phyloP scores from a whole-genome alignment of 2,329 filamentous ascomycete genomes.

The Hypocreales sp. region DNA sequence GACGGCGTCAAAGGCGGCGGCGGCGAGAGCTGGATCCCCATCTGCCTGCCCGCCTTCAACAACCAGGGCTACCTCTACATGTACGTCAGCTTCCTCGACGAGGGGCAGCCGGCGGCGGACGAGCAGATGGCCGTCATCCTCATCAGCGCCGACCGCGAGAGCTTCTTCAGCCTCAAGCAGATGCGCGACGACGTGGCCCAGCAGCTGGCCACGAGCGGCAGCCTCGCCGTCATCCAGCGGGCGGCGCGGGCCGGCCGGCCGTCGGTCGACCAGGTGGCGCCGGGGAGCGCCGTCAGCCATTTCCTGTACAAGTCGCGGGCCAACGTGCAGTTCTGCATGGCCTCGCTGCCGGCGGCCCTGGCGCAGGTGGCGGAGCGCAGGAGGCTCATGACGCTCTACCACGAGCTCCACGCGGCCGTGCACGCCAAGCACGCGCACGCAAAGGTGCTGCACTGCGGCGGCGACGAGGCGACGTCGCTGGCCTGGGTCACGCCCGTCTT shows the following conservation, averaged over 20 bases:
- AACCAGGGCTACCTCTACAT: conserved; percentile 95
- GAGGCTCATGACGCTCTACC: conserved; percentile 71
- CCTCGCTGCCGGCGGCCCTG: conserved; percentile 60
- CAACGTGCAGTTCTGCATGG: conserved; percentile 94
- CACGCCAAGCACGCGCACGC: conserved; percentile 73
- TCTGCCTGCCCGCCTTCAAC: conserved; percentile 94
- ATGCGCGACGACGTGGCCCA: conserved; percentile 48
- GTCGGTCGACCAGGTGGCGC: conserved; percentile 57
- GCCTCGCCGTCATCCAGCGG: conserved; percentile 56
- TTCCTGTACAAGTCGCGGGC: conserved; percentile 91
- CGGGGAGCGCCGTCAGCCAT: conserved; percentile 68
- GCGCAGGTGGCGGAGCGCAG: conserved; percentile 39
- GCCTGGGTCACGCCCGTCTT: conserved; percentile 87
- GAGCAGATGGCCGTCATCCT: conserved; percentile 83
- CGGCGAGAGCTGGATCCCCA: conserved; percentile 93
- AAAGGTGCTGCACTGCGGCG: conserved; percentile 71
- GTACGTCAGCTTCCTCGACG: conserved; percentile 91
- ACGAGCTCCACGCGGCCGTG: conserved; percentile 68
- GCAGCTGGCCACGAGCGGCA: conserved; percentile 62
- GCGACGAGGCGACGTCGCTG: conserved; percentile 60
- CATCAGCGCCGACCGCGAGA: conserved; percentile 84
- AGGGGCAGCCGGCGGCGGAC: conserved; percentile 23
- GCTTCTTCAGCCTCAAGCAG: conserved; percentile 76
- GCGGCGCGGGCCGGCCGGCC: conserved; percentile 61
- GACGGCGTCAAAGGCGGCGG: conserved; percentile 78